Conservation (phyloP, 345 rosid species). For the Sisymbrium irio region DNA sequence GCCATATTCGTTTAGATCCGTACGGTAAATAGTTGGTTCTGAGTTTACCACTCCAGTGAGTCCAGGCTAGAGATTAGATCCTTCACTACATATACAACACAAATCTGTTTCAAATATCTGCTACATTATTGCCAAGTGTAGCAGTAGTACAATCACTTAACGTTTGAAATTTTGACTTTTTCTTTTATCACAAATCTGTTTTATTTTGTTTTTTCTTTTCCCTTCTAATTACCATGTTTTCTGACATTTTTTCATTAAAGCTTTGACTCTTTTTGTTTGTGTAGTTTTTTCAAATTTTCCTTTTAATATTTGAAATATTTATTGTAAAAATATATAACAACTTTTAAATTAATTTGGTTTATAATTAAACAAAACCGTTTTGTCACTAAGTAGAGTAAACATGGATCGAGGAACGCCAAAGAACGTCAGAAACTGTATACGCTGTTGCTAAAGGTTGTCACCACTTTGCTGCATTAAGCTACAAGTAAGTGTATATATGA, state of each 20-base stretch:
- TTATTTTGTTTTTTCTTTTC: background rate
- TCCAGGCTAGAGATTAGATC: slow-evolving; percentile 19
- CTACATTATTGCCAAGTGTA: slow-evolving; percentile 29
- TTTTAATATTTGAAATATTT: background rate
- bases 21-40: slow-evolving; percentile 14
- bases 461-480: background rate
- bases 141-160: slow-evolving; percentile 26
- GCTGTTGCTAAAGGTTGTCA: background rate
- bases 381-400: background rate
- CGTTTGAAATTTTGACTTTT: background rate
- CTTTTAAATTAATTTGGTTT: background rate
- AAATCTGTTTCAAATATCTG: no score
- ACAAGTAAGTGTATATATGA: background rate
- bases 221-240: background rate
- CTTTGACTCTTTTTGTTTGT: background rate
- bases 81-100: slow-evolving; percentile 18
- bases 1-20: slow-evolving; percentile 8
- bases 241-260: background rate
- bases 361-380: background rate
- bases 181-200: background rate
- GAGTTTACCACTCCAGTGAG: slow-evolving; percentile 15
- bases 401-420: background rate
- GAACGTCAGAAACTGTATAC: background rate
- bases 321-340: background rate
- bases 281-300: background rate